Evolutionary conservation across 108 stramenopile species (phyloP), one percentile per base, ranked within the genome.

Genomic region (Skeletonema menzelii): DNA sequence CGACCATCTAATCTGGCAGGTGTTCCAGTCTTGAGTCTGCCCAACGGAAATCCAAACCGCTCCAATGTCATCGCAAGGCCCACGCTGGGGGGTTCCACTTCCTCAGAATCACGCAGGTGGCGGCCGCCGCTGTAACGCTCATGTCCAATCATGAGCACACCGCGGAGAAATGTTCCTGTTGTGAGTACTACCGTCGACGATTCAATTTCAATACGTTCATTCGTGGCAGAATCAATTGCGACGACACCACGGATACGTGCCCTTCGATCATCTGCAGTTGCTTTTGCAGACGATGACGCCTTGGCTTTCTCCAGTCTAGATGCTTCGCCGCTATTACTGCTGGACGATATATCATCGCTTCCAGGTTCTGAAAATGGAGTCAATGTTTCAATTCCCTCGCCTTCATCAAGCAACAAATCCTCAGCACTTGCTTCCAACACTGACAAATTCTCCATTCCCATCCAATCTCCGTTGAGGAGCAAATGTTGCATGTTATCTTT

Each of bases 91-190:
- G 98, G 96, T 77, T 99, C 98, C 0, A 93, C 93, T 47, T 89
- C 81, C 72, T 97, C 96, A 47, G 91, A 92, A 76, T 97, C 95
- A 19, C 97, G 77, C 44, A 97, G 72, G 74, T 97, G 96, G 20
- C 98, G 77, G 0, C 98, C 98, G 2, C 97, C 98, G 53, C 87
- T 79, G 72, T 97, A 97, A 53, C 93, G 76, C 31, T 95, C 92
- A 57, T 89, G 78, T 13, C 94, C 94, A 47, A 93, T 73, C 87
- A 93, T 90, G 14, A 94, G 72, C 6, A 92, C 85, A 30, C 98
- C 98, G 17, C 97, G 78, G 22, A 99, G 81, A 79, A 99, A 99
- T 10, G 98, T 99, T 4, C 98, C 98, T 7, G 98, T 99, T 19
- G 98, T 99, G 38, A 99, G 88, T 8, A 99, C 96, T 15, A 97